Conservation (phyloP, 805 yeast species). For the Nakazawaea anatomiae region DNA sequence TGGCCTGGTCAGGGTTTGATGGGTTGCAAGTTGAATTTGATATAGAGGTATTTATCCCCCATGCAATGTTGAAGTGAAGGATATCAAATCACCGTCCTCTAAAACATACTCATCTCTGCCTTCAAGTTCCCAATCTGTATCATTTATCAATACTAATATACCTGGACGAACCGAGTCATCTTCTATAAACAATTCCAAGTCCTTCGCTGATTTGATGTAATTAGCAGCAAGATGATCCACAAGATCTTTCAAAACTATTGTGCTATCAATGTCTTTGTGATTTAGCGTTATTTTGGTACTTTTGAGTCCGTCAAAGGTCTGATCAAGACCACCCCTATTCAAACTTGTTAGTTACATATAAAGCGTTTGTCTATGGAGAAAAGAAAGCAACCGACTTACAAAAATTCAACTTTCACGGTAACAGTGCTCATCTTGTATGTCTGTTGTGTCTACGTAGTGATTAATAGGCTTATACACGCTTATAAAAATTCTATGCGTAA, state of each 20-base stretch:
- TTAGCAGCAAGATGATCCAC: slow-evolving; percentile 46
- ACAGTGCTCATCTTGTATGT: slow-evolving; percentile 18
- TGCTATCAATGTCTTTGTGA: slow-evolving; percentile 31
- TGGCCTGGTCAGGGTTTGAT: slow-evolving; percentile 70
- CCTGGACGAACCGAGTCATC: slow-evolving; percentile 88
- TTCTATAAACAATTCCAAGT: slow-evolving; percentile 70
- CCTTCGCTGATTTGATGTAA: slow-evolving; percentile 55
- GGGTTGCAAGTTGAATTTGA: slow-evolving; percentile 52
- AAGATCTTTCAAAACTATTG: slow-evolving; percentile 39
- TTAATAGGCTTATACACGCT: too few relatives aligned
- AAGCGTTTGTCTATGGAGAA: neutral
- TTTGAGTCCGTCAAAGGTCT: slow-evolving; percentile 57
- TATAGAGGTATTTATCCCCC: slow-evolving; percentile 57
- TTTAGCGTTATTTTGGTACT: slow-evolving; percentile 44
- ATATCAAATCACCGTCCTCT: slow-evolving; percentile 68
- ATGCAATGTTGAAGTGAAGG: slow-evolving; percentile 90
- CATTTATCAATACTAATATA: slow-evolving; percentile 83
- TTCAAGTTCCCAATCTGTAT: slow-evolving; percentile 95
- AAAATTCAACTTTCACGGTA: slow-evolving; percentile 35
- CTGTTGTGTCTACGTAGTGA: neutral
- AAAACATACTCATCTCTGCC: slow-evolving; percentile 81
- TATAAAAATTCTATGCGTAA: too few relatives aligned
- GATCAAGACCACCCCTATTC: slow-evolving; percentile 75
- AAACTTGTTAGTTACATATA: neutral
- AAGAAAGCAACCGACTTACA: slow-evolving; percentile 19